These are phyloP conservation scores for Cucurbita moschata DNA, from an alignment of 306 rosid species.

Conservation along the genomic window DNA sequence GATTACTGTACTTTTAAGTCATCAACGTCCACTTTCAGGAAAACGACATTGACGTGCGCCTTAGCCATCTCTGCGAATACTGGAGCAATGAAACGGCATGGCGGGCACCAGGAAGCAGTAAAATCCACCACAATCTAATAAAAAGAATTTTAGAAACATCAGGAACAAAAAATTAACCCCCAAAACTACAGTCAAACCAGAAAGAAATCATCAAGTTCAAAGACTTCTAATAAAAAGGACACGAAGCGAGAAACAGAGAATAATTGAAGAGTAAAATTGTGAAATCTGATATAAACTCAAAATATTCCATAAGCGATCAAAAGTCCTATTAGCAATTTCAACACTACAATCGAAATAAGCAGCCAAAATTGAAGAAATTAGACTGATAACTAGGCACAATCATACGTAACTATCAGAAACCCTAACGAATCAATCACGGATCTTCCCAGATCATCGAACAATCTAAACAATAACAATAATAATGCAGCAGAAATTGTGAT, in stretches of 20 bases:
- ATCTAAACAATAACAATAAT: background rate
- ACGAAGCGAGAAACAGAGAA: background rate
- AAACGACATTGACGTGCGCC: constrained; percentile 10
- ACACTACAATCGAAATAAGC: background rate
- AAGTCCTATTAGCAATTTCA: background rate
- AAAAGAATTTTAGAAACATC: background rate
- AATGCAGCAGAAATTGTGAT: background rate
- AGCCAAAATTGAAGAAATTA: background rate
- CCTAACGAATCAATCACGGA: background rate
- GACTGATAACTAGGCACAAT: background rate
- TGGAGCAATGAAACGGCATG: constrained; percentile 82
- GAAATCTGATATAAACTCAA: background rate
- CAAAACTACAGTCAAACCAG: no score
- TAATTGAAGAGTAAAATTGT: background rate
- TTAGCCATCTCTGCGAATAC: constrained; percentile 59
- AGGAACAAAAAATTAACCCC: background rate
- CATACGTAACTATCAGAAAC: background rate
- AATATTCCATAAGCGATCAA: background rate
- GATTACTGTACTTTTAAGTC: constrained; percentile 27
- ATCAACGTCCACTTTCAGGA: constrained; percentile 58
- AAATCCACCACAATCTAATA: constrained; percentile 65
- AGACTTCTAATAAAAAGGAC: background rate
- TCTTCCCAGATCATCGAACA: background rate
- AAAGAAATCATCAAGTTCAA: background rate
- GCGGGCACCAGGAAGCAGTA: constrained; percentile 99